Conservation (phyloP, 345 rosid genomes). For the Gossypium bickii region DNA sequence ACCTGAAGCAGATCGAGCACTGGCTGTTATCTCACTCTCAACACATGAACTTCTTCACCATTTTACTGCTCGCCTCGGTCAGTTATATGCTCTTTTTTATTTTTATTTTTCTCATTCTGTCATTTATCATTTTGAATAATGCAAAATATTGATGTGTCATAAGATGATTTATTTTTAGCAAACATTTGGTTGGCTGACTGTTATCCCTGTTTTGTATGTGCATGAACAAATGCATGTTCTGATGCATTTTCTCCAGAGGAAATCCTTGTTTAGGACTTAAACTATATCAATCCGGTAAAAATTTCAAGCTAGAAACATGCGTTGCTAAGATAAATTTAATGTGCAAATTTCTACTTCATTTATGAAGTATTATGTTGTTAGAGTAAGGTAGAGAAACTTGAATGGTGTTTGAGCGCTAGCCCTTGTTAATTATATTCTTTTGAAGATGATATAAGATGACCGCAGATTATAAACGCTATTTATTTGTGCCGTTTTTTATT, state of each 20-base stretch:
- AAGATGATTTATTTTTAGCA: background rate
- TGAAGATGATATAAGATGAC: background rate
- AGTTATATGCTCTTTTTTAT: slow-evolving; percentile 25
- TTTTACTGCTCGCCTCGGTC: slow-evolving; percentile 93
- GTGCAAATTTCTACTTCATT: background rate
- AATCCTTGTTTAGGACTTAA: background rate
- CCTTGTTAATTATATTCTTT: background rate
- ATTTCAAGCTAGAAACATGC: background rate
- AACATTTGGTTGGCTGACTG: background rate
- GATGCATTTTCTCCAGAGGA: background rate
- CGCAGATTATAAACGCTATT: background rate
- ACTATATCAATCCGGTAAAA: background rate
- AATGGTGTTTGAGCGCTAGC: background rate
- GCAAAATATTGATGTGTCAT: background rate
- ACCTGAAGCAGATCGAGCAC: slow-evolving; percentile 44
- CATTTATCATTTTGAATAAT: background rate
- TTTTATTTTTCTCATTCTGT: background rate
- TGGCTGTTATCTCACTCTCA: slow-evolving; percentile 76
- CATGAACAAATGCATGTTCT: background rate
- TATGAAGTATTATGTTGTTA: background rate
- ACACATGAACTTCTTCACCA: slow-evolving; percentile 82
- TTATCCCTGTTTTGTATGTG: background rate
- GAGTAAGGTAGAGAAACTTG: background rate
- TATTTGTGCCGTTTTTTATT: background rate
- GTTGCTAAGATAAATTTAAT: background rate